phyloP scores from a whole-genome alignment of 495 filamentous ascomycete species.

The Xeromyces bisporus region DNA sequence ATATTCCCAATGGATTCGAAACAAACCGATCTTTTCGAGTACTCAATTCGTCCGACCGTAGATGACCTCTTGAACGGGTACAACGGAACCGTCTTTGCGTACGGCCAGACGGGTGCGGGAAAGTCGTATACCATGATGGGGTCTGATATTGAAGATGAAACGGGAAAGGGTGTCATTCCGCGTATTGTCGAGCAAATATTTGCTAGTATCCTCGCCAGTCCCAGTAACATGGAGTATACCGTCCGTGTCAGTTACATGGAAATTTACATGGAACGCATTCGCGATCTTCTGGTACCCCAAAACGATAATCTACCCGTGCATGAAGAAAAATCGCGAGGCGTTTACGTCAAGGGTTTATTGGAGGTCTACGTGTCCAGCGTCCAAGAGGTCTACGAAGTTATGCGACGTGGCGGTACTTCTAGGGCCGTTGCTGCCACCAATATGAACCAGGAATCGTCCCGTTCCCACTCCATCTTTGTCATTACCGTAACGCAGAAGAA shows the following conservation, averaged over 20 bases:
- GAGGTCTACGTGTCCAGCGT: constrained; percentile 95
- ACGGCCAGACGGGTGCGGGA: constrained; percentile 94
- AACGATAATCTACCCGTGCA: constrained; percentile 96
- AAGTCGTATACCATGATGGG: constrained; percentile 99
- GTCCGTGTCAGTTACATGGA: constrained; percentile 98
- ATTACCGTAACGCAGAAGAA: constrained; percentile 97
- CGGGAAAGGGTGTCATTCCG: constrained; percentile 82
- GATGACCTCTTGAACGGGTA: constrained; percentile 98
- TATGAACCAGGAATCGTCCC: constrained; percentile 98
- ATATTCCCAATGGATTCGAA: constrained; percentile 85
- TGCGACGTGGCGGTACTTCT: constrained; percentile 78
- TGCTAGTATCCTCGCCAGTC: constrained; percentile 74
- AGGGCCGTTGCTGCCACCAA: constrained; percentile 95
- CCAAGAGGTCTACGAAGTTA: constrained; percentile 90
- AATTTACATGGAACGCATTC: constrained; percentile 98
- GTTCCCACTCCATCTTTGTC: constrained; percentile 96
- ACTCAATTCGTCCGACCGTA: constrained; percentile 87
- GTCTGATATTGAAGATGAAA: constrained; percentile 81
- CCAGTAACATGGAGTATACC: constrained; percentile 92
- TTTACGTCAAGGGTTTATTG: constrained; percentile 90
- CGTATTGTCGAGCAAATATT: constrained; percentile 98
- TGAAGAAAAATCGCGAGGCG: constrained; percentile 89
- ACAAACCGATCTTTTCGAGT: constrained; percentile 88
- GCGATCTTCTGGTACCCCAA: constrained; percentile 76
- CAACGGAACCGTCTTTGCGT: constrained; percentile 98